Evolutionary conservation across 192 early-diverging fungal genomes (phyloP).

Genomic region (Coemansia sp.): DNA sequence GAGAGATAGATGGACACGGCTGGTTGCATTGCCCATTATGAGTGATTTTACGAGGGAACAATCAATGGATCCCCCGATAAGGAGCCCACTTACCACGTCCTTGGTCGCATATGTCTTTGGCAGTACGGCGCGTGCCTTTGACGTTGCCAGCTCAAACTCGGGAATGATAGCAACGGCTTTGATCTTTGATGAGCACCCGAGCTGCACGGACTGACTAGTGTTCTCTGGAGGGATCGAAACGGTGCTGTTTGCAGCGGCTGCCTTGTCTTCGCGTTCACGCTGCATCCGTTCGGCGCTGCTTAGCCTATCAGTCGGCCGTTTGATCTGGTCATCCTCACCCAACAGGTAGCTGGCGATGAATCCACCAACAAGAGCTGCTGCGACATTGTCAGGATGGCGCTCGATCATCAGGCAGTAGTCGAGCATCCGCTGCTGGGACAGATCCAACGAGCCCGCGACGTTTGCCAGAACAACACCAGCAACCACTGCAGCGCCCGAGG

Average conservation of each 20-base stretch:
- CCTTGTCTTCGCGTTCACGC: constrained; percentile 24
- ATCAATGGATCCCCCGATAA: background rate
- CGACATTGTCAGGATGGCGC: constrained; percentile 97
- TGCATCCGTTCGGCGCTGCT: constrained; percentile 12
- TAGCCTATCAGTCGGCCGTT: constrained; percentile 28
- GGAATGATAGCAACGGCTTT: constrained; percentile 80
- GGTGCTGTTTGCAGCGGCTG: constrained; percentile 12
- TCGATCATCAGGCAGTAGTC: constrained; percentile 93
- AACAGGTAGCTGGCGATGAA: constrained; percentile 87
- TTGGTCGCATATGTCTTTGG: constrained; percentile 71
- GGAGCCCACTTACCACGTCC: constrained; percentile 68
- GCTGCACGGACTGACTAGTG: constrained; percentile 67
- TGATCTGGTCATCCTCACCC: constrained; percentile 49
- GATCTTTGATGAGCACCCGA: constrained; percentile 70
- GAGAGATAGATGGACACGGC: too few relatives aligned
- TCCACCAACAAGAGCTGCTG: constrained; percentile 91
- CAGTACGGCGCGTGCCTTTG: constrained; percentile 84
- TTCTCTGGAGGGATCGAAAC: constrained; percentile 58
- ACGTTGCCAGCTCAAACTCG: constrained; percentile 90
- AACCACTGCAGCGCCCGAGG: constrained; percentile 93
- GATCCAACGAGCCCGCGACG: constrained; percentile 63
- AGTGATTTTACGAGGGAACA: constrained; percentile 12
- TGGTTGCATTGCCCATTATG: too few relatives aligned
- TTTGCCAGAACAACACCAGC: constrained; percentile 88
- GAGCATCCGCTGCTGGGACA: constrained; percentile 77